Percentiles rank a stretch among this genome's conserved stretches.
Evolutionary conservation across 2,329 filamentous ascomycete genomes (phyloP).

Genomic region (Cladosporium sphaerospermum): DNA sequence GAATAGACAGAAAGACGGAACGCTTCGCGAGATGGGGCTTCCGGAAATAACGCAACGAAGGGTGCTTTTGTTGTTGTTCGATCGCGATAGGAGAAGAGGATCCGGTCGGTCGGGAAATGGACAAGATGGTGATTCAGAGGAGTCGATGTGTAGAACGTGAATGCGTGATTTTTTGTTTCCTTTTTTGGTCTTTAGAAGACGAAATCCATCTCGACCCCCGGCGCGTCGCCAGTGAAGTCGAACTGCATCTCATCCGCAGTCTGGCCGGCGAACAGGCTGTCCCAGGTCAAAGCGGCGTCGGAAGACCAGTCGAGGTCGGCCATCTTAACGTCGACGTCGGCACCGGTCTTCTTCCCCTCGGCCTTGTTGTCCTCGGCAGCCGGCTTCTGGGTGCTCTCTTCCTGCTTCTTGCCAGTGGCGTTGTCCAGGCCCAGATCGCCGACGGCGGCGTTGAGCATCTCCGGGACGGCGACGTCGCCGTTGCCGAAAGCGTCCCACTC

Average conservation of each 20-base stretch:
- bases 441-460: slow-evolving; percentile 11
- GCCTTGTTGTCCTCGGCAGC: background rate
- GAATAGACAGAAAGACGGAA: background rate
- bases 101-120: background rate
- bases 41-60: background rate
- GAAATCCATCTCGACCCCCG: slow-evolving; percentile 3
- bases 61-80: background rate
- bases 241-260: background rate
- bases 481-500: slow-evolving; percentile 27
- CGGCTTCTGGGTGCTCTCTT: background rate
- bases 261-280: slow-evolving; percentile 1
- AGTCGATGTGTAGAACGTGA: background rate
- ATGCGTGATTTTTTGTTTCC: background rate
- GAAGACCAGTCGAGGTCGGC: background rate
- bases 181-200: background rate
- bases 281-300: slow-evolving; percentile 1
- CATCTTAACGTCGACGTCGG: background rate
- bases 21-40: background rate
- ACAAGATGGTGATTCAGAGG: background rate
- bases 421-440: background rate
- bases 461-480: slow-evolving; percentile 25
- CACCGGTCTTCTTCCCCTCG: background rate
- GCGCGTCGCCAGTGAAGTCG: background rate
- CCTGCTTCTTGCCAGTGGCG: background rate
- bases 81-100: background rate